Evolutionary conservation across 2,329 filamentous ascomycete genomes (phyloP).

Genomic region (Tricladium varicosporioides): DNA sequence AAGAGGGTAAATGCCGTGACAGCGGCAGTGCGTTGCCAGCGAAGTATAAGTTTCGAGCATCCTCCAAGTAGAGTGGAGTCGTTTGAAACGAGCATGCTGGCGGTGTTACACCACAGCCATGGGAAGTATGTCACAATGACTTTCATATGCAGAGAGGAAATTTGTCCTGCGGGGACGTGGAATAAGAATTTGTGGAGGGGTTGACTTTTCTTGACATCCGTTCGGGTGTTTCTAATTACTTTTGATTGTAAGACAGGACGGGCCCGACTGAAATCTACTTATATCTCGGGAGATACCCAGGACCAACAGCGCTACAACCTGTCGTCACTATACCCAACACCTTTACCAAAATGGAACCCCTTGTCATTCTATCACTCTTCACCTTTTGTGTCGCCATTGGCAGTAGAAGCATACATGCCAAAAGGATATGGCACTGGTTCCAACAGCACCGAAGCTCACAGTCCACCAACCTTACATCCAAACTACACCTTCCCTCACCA

Average conservation of each 20-base stretch:
- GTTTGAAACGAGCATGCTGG: slow-evolving; percentile 3
- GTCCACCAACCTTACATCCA: not conserved
- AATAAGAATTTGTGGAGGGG: not conserved
- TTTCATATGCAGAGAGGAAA: slow-evolving; percentile 4
- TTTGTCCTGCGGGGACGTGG: not conserved
- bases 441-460: not conserved
- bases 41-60: slow-evolving; percentile 4
- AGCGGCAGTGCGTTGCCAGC: not conserved
- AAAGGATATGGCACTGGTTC: not conserved
- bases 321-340: not conserved
- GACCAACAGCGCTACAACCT: no score
- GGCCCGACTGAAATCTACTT: no score
- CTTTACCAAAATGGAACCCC: slow-evolving; percentile 1
- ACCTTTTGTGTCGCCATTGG: not conserved
- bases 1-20: not conserved
- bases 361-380: not conserved
- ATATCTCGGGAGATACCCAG: no score
- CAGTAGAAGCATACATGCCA: not conserved
- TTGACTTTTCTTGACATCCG: not conserved
- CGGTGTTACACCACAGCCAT: slow-evolving; percentile 5
- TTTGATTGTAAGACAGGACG: not conserved
- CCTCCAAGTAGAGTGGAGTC: not conserved
- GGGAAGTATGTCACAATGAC: slow-evolving; percentile 6
- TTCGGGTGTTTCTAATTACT: not conserved
- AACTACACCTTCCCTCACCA: not conserved